phyloP scores from a whole-genome alignment of 768 basidiomycete species.

The Tulasnella sp. region DNA sequence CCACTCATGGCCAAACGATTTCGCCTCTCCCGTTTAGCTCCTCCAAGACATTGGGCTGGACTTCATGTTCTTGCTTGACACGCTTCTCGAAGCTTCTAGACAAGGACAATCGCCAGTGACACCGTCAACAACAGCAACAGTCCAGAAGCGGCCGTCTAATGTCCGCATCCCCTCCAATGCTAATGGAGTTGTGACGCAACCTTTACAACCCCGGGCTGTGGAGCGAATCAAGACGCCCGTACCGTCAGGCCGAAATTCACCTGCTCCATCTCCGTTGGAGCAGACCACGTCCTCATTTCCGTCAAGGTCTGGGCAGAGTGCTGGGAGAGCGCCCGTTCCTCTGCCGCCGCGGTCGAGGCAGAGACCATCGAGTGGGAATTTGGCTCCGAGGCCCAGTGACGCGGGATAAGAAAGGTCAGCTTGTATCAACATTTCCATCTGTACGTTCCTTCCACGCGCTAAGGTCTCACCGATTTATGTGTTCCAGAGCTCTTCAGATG shows the following conservation, averaged over 20 bases:
- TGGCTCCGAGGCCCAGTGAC: no score
- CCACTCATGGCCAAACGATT: not conserved
- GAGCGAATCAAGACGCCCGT: not conserved
- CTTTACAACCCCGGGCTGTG: not conserved
- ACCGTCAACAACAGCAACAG: not conserved
- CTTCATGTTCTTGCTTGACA: slow-evolving; percentile 83
- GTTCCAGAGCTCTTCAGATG: no score
- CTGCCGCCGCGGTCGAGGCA: slow-evolving; percentile 8
- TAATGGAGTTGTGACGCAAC: not conserved
- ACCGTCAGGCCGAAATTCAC: not conserved
- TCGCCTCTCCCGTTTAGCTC: slow-evolving; percentile 46
- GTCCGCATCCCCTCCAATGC: not conserved
- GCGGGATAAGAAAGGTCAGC: no score
- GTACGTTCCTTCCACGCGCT: no score
- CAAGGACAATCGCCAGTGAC: not conserved
- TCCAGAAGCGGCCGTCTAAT: not conserved
- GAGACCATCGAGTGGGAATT: slow-evolving; percentile 5
- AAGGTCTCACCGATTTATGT: no score
- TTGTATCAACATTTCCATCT: no score
- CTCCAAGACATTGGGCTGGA: slow-evolving; percentile 90
- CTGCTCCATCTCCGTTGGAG: not conserved
- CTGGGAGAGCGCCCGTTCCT: not conserved
- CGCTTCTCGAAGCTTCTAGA: slow-evolving; percentile 33
- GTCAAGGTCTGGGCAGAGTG: not conserved
- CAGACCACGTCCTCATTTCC: not conserved